phyloP scores from a whole-genome alignment of 1,139 yeast genomes.

The Suhomyces yuchorum region DNA sequence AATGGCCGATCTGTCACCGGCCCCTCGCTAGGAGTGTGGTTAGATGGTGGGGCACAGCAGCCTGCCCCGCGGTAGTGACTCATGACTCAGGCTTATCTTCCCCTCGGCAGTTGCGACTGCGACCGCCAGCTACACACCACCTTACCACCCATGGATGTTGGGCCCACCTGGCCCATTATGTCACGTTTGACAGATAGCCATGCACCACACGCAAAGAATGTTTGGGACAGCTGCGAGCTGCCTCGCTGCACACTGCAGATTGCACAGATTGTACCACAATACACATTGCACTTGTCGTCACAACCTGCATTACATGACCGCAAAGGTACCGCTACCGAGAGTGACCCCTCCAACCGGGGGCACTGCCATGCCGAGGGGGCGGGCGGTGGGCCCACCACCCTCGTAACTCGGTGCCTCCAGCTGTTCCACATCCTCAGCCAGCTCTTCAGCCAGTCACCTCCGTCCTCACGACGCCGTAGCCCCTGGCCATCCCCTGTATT shows the following conservation, averaged over 20 bases:
- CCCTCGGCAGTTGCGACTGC: not conserved
- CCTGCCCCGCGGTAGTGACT: conserved; percentile 2
- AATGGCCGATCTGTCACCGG: too few species aligned
- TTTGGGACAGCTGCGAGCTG: not conserved
- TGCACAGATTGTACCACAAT: not conserved
- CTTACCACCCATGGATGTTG: not conserved
- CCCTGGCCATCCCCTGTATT: not conserved
- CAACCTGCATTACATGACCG: conserved; percentile 1
- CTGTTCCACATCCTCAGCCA: too few species aligned
- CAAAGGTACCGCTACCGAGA: too few species aligned
- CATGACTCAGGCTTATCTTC: conserved; percentile 5
- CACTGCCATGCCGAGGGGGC: not conserved
- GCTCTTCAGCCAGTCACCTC: too few species aligned
- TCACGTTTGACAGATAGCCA: not conserved
- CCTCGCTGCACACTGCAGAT: not conserved
- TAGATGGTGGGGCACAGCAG: not conserved
- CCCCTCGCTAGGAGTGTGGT: not conserved
- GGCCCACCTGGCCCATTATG: too few species aligned
- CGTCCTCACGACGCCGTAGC: too few species aligned
- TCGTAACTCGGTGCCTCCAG: too few species aligned
- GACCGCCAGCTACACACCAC: not conserved
- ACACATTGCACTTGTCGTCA: not conserved
- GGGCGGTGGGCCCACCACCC: not conserved
- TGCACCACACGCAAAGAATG: not conserved
- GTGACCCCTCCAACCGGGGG: too few species aligned